These are phyloP conservation scores for Maudiozyma humilis DNA, from an alignment of 1,139 yeast species.

Conservation along the genomic window DNA sequence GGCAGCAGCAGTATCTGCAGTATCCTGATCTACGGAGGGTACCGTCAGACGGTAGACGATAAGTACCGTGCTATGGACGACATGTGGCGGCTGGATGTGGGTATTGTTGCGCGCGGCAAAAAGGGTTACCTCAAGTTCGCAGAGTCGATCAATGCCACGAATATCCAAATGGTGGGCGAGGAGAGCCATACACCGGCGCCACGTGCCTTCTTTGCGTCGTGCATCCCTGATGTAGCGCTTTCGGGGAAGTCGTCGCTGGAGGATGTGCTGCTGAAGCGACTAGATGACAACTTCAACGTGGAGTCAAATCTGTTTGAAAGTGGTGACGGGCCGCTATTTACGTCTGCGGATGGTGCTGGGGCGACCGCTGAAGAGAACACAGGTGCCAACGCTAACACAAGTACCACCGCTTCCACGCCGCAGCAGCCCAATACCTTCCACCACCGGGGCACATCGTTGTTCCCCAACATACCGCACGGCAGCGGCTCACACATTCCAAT, in stretches of 20 bases:
- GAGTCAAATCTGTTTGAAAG: conserved; percentile 9
- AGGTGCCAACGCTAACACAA: too few relatives aligned
- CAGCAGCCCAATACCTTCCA: too few relatives aligned
- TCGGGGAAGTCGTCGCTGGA: conserved; percentile 12
- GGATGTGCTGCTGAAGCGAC: conserved; percentile 13
- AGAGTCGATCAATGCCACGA: conserved; percentile 30
- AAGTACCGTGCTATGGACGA: conserved; percentile 38
- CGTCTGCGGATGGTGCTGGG: not conserved
- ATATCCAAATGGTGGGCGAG: conserved; percentile 17
- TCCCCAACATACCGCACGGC: conserved; percentile 17
- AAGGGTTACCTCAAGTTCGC: conserved; percentile 32
- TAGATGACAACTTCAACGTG: conserved; percentile 19
- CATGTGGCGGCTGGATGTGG: conserved; percentile 41
- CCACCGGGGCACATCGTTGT: conserved; percentile 10
- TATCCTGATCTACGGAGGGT: conserved; percentile 41
- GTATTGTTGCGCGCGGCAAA: conserved; percentile 32
- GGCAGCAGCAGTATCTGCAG: conserved; percentile 19
- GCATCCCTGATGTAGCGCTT: conserved; percentile 16
- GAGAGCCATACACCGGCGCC: conserved; percentile 28
- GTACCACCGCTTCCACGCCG: too few relatives aligned
- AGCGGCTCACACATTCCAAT: conserved; percentile 3
- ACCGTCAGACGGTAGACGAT: conserved; percentile 25
- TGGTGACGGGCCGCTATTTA: not conserved
- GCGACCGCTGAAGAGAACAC: not conserved
- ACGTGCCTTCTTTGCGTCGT: conserved; percentile 33